Base-by-base conservation (phyloP, 2,329 filamentous ascomycete genomes). In the Xylaria sp. region DNA sequence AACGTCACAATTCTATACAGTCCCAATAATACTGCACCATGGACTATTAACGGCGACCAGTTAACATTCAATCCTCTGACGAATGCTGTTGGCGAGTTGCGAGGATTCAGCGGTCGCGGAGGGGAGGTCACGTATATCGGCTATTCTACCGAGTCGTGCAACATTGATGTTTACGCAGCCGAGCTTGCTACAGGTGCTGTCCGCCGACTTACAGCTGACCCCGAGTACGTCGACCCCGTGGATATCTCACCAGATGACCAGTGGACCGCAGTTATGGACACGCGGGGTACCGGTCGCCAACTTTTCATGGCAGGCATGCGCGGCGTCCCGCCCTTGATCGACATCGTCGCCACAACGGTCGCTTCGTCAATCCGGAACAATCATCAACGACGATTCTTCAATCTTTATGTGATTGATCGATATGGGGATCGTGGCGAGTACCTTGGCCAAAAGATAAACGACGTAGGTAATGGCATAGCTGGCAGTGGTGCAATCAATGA, bases 281-380 rank as follows among this genome's bases (percentile, higher is more conserved):
- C 79, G 0, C 76, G 80, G 15, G 78, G 75, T 4, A 76, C 70
- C 0, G 65, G 74, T n/a, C 76, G 80, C 1, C 75, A 78, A 63
- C 79, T 81, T 76, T 83, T 70, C 35, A 70, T 76, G 63, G 67
- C 75, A 0, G 75, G 75, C 11, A 75, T 82, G 75, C 77, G 79
- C 25, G 66, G 71, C 6, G 69, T 83, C 0, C 80, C 80, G 1
- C 79, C 79, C 0, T 14, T 82, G 0, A 75, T 73, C 5, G 79
- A 82, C 46, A 40, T 78, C 2, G 63, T 79, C 38, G 65, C 71
- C 3, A 70, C 69, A 0, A 73, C 74, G 0, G 73, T 72, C 1
- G 72, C 72, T 4, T 74, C 80, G 0, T 80, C 79, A 0, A 78
- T 75, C 1, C 77, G 81, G 7, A 83, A 83, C 62, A 83, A 83